These are phyloP conservation scores for Tagetes patula DNA, from an alignment of 129 eudicot genomes.

Conservation along the genomic window DNA sequence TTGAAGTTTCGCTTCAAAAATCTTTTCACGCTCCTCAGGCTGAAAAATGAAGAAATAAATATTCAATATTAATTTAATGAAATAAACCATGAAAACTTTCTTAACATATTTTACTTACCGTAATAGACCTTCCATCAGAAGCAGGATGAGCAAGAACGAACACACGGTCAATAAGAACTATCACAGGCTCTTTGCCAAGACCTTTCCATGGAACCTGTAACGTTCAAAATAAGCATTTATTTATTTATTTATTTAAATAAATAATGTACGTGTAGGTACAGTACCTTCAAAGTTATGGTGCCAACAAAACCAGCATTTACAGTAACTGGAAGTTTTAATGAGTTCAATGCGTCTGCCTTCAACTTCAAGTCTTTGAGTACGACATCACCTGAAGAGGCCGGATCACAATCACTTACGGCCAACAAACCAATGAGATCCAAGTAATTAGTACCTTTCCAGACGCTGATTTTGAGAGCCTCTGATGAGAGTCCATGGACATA, in stretches of 20 bases:
- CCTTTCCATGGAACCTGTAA: slow-evolving; percentile 96
- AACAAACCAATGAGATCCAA: too few species aligned
- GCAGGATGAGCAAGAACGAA: slow-evolving; percentile 81
- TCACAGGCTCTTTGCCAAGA: slow-evolving; percentile 98
- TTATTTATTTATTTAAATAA: too few species aligned
- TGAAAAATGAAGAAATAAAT: slow-evolving; percentile 26
- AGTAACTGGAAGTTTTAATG: slow-evolving; percentile 86
- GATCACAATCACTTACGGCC: too few species aligned
- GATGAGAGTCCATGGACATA: slow-evolving; percentile 97
- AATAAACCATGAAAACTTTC: background rate
- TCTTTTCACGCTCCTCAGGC: slow-evolving; percentile 90
- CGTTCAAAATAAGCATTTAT: too few species aligned
- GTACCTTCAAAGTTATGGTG: slow-evolving; percentile 90
- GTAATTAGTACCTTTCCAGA: slow-evolving; percentile 70
- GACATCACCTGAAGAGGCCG: slow-evolving; percentile 69
- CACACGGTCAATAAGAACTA: slow-evolving; percentile 91
- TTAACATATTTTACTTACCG: slow-evolving; percentile 43
- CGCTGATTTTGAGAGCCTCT: slow-evolving; percentile 92
- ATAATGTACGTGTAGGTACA: too few species aligned
- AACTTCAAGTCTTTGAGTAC: slow-evolving; percentile 91
- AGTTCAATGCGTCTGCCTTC: slow-evolving; percentile 91
- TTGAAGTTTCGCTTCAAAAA: slow-evolving; percentile 83
- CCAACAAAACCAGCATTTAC: slow-evolving; percentile 96
- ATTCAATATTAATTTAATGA: slow-evolving; percentile 14
- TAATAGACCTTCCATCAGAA: slow-evolving; percentile 65